phyloP scores from a whole-genome alignment of 2,329 filamentous ascomycete species.

The Colletotrichum camelliae region DNA sequence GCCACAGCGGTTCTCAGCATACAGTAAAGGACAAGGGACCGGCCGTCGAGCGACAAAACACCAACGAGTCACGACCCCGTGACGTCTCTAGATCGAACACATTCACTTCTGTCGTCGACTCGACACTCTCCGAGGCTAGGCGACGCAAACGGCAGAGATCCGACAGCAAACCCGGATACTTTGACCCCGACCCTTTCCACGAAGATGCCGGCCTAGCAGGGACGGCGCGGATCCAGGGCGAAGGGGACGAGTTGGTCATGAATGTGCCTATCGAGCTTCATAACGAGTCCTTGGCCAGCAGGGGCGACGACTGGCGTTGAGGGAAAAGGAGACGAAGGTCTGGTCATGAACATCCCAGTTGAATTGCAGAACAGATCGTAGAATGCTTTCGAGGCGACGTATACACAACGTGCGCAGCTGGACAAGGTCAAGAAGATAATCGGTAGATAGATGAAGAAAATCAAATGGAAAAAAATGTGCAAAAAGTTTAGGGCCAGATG shows the following conservation, averaged over 20 bases:
- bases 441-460: background rate
- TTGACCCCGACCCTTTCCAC: background rate
- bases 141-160: background rate
- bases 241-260: constrained; percentile 11
- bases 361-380: background rate
- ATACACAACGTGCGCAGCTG: background rate
- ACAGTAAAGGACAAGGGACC: background rate
- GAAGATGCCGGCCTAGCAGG: background rate
- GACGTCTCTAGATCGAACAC: background rate
- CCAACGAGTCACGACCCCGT: background rate
- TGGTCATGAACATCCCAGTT: constrained; percentile 20
- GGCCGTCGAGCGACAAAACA: background rate
- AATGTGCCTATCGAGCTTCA: constrained; percentile 10
- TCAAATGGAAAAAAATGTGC: background rate
- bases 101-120: background rate
- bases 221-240: background rate
- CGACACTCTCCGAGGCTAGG: background rate
- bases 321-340: background rate
- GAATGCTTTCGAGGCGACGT: background rate
- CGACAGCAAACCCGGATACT: constrained; percentile 16
- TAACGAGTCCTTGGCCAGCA: background rate
- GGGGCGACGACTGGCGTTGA: background rate
- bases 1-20: background rate
- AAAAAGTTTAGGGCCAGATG: background rate
- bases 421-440: background rate